These are phyloP conservation scores for Alliaria petiolata DNA, from an alignment of 345 rosid genomes.

Conservation along the genomic window DNA sequence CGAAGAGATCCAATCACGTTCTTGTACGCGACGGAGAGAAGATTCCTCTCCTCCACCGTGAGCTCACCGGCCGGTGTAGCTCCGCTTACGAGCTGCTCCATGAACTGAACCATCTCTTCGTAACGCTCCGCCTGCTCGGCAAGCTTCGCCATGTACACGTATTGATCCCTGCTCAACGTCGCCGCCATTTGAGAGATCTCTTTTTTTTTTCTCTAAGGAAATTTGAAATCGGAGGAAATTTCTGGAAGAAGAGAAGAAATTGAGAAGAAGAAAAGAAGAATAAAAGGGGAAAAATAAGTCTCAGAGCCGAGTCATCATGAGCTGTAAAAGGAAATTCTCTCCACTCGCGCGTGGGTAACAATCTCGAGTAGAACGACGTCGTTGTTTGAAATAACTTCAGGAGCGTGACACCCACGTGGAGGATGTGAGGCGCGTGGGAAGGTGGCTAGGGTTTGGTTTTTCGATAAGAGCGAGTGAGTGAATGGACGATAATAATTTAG, in stretches of 20 bases:
- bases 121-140: constrained; percentile 43
- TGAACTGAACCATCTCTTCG: constrained; percentile 81
- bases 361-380: background rate
- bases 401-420: background rate
- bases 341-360: constrained; percentile 18
- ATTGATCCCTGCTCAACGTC: constrained; percentile 38
- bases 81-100: constrained; percentile 65
- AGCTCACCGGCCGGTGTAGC: constrained; percentile 50
- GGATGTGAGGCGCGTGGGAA: constrained; percentile 13
- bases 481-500: constrained; percentile 1
- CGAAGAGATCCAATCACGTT: constrained; percentile 42
- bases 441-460: background rate
- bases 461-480: constrained; percentile 22
- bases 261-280: constrained; percentile 2
- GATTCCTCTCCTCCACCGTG: constrained; percentile 59
- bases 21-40: constrained; percentile 37
- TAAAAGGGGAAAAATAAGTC: no score
- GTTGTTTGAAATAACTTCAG: background rate
- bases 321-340: constrained; percentile 19
- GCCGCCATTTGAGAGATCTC: constrained; percentile 34
- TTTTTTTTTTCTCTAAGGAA: background rate
- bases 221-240: constrained; percentile 28
- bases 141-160: constrained; percentile 42
- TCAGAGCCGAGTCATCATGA: constrained; percentile 20
- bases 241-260: constrained; percentile 9